phyloP scores from a whole-genome alignment of 1,284 basidiomycete genomes.

The Pseudozyma tsukubaensis region DNA sequence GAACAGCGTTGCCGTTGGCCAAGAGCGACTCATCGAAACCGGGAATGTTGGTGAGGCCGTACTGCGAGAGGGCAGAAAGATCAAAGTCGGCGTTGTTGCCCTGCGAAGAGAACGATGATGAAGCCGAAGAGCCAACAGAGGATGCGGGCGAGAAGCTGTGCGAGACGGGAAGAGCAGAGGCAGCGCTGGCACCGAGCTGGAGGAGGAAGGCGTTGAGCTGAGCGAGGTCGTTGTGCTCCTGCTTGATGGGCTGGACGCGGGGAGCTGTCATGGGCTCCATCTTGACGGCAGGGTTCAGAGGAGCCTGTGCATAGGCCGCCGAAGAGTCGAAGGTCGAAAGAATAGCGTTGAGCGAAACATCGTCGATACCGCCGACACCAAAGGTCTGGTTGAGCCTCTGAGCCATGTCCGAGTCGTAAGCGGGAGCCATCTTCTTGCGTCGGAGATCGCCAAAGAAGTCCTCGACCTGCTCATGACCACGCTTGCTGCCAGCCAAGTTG shows the following conservation, averaged over 20 bases:
- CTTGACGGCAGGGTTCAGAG: constrained; percentile 25
- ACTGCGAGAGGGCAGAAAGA: constrained; percentile 51
- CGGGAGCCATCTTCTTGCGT: constrained; percentile 60
- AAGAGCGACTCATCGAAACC: constrained; percentile 60
- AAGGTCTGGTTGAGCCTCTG: constrained; percentile 62
- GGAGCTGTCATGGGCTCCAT: constrained; percentile 6
- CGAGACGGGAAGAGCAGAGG: constrained; percentile 46
- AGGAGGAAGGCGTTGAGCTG: constrained; percentile 67
- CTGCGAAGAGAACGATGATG: constrained; percentile 40
- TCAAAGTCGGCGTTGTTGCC: constrained; percentile 49
- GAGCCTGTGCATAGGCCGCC: constrained; percentile 15
- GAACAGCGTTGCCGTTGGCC: constrained; percentile 6
- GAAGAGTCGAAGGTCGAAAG: constrained; percentile 43
- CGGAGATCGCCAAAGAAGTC: constrained; percentile 63
- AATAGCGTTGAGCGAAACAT: constrained; percentile 53
- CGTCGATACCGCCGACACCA: constrained; percentile 52
- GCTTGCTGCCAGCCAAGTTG: constrained; percentile 53
- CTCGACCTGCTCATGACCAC: constrained; percentile 56
- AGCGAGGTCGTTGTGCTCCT: constrained; percentile 67
- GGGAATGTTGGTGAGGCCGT: constrained; percentile 60
- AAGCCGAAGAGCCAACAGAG: constrained; percentile 17
- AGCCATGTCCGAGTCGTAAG: constrained; percentile 63
- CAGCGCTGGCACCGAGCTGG: constrained; percentile 65
- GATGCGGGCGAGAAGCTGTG: constrained; percentile 36
- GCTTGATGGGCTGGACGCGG: constrained; percentile 70